Percentiles rank a stretch among this genome's conserved stretches.
Evolutionary conservation across 495 filamentous ascomycete genomes (phyloP).

Genomic region (Xylaria sp.): DNA sequence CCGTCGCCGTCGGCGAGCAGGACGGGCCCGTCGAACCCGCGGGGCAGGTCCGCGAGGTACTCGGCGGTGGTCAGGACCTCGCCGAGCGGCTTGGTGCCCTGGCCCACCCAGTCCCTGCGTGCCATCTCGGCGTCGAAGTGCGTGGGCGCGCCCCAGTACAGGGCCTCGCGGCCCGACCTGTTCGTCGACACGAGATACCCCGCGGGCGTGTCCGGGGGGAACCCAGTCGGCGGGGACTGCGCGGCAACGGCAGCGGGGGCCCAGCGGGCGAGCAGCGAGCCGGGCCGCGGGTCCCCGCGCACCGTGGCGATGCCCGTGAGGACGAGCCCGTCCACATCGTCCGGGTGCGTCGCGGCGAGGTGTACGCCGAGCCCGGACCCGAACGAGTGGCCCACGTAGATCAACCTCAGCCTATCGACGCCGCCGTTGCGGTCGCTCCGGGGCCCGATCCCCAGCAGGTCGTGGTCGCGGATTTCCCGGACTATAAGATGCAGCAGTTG

Average conservation of each 20-base stretch:
- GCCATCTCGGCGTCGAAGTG: background rate
- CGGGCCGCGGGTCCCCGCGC: background rate
- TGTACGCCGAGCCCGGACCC: conserved; percentile 22
- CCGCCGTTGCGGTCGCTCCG: background rate
- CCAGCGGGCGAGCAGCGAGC: conserved; percentile 11
- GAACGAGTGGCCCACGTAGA: conserved; percentile 34
- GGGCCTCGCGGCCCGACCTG: background rate
- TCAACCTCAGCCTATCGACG: background rate
- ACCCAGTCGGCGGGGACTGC: background rate
- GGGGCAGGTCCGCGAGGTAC: background rate
- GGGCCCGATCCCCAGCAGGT: conserved; percentile 5
- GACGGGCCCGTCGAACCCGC: background rate
- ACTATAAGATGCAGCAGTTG: conserved; percentile 26
- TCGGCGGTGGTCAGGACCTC: conserved; percentile 1
- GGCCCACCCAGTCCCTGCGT: background rate
- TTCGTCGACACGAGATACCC: conserved; percentile 5
- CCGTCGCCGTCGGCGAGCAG: background rate
- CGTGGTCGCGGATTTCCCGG: conserved; percentile 6
- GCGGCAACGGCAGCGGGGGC: conserved; percentile 5
- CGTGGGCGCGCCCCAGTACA: background rate
- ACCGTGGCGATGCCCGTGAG: conserved; percentile 27
- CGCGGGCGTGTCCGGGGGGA: background rate
- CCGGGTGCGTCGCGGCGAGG: conserved; percentile 25
- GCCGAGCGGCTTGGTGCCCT: conserved; percentile 1
- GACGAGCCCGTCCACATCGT: conserved; percentile 26